These are phyloP conservation scores for Claviceps digitariae DNA, from an alignment of 2,329 filamentous ascomycete genomes.

Conservation along the genomic window DNA sequence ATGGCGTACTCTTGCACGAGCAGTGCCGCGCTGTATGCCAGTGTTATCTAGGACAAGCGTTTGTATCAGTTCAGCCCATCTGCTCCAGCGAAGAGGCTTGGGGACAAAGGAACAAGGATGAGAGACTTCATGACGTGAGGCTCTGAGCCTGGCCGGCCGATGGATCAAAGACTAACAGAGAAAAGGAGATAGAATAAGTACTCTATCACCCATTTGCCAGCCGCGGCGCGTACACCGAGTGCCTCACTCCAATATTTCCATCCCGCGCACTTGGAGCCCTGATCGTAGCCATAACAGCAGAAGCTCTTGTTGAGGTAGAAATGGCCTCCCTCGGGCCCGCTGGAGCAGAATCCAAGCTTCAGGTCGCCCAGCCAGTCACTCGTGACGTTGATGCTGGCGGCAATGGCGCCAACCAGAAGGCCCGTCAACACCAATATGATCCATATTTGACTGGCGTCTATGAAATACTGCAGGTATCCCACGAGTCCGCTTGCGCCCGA, in stretches of 20 bases:
- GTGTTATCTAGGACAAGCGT: constrained; percentile 44
- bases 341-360: constrained; percentile 79
- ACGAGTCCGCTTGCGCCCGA: constrained; percentile 56
- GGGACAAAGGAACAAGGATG: no score
- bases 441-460: constrained; percentile 88
- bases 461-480: constrained; percentile 57
- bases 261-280: constrained; percentile 65
- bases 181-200: constrained; percentile 80
- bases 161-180: constrained; percentile 58
- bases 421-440: constrained; percentile 76
- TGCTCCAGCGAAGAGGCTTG: not conserved
- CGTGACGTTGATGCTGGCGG: constrained; percentile 77
- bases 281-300: constrained; percentile 87
- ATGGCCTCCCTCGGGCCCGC: constrained; percentile 57
- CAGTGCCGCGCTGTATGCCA: constrained; percentile 63
- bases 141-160: no score
- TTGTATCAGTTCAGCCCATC: not conserved
- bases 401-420: constrained; percentile 67
- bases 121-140: no score
- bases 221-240: constrained; percentile 49
- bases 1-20: constrained; percentile 74
- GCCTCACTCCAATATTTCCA: constrained; percentile 80
- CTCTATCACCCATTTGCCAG: constrained; percentile 68
- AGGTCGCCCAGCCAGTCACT: constrained; percentile 90
- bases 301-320: constrained; percentile 89